A percentile compares a stretch with the other conserved stretches of the same genome.
Conservation (phyloP, 331 rosid genomes). For the Telfairia occidentalis region DNA sequence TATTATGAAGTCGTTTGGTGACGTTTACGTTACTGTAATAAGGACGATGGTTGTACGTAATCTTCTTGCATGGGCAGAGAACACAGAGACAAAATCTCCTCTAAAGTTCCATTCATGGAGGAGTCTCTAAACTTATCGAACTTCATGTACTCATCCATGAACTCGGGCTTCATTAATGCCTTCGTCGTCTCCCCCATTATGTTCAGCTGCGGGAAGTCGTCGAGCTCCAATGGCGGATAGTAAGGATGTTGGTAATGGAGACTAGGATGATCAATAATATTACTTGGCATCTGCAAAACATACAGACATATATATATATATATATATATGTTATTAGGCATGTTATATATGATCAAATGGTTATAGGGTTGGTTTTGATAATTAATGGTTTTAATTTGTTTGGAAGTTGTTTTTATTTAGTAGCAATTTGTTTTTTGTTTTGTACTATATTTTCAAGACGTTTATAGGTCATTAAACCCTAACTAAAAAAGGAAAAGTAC, state of each 20-base stretch:
- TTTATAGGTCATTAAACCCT: too few species aligned
- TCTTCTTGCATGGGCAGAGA: conserved; percentile 22
- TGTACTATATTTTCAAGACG: too few species aligned
- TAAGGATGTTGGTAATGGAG: conserved; percentile 37
- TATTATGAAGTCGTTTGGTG: not conserved
- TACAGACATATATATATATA: conserved; percentile 11
- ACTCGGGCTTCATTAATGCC: conserved; percentile 33
- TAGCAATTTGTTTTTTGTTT: too few species aligned
- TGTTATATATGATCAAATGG: not conserved
- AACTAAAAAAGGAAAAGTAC: too few species aligned
- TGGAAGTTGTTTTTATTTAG: too few species aligned
- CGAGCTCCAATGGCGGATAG: conserved; percentile 62
- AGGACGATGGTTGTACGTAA: not conserved
- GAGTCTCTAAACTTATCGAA: conserved; percentile 42
- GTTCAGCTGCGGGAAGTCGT: conserved; percentile 65
- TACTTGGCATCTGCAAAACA: conserved; percentile 36
- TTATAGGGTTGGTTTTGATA: not conserved
- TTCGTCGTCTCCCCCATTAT: conserved; percentile 43
- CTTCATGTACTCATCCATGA: conserved; percentile 37
- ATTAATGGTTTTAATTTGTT: not conserved
- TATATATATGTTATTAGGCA: not conserved
- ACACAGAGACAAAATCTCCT: conserved; percentile 56
- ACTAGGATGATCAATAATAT: conserved; percentile 11
- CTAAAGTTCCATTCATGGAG: conserved; percentile 58
- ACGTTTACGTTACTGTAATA: conserved; percentile 1